Evolutionary conservation across 441 rosid genomes (phyloP), one percentile per base, ranked within the genome.

Genomic region (Melastoma candidum): DNA sequence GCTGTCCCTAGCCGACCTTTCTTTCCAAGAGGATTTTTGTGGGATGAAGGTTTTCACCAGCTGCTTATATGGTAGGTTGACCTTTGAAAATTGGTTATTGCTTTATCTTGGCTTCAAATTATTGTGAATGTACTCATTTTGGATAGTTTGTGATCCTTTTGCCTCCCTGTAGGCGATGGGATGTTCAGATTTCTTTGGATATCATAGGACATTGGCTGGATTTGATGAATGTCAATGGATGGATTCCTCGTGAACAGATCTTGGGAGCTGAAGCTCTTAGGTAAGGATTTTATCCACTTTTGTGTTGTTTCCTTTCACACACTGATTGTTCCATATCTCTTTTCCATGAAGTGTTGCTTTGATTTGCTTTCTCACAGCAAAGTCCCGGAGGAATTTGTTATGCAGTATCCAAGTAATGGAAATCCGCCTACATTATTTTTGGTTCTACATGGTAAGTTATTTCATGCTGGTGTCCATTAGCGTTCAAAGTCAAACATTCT

Each of bases 11-110:
- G 99, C 69, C 82, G 99, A 48, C 85, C 97, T 36, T 79, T 90
- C 75, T 90, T 90, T 61, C 99, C 99, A 3, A 79, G 97, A 77
- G 97, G 99, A 22, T 90, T 87, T 69, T 68, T 94, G 46, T 87
- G 96, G 97, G 99, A 94, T 71, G 99, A 94, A 87, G 99, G 99
- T 58, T 94, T 87, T 74, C 97, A 87, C 78, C 99, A 94, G 70
- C 68, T 94, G 64, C 70, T 94, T 69, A 85, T 94, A 79, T 74
- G 97, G 97, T 90, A 51, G 63, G 95, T 78, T 58, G 48, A 57
- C 39, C 6, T 52, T 45, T 13, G 39, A 7, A 44, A 39, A 32
- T 2, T 25, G 12, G n/a, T 52, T 52, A 14, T 13, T 32, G 8
- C 8, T 32, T 32, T 4, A 8, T 32, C 41, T 32, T 32, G 41